These are phyloP conservation scores for Pythium chondricola DNA, from an alignment of 352 stramenopile genomes.

Conservation along the genomic window DNA sequence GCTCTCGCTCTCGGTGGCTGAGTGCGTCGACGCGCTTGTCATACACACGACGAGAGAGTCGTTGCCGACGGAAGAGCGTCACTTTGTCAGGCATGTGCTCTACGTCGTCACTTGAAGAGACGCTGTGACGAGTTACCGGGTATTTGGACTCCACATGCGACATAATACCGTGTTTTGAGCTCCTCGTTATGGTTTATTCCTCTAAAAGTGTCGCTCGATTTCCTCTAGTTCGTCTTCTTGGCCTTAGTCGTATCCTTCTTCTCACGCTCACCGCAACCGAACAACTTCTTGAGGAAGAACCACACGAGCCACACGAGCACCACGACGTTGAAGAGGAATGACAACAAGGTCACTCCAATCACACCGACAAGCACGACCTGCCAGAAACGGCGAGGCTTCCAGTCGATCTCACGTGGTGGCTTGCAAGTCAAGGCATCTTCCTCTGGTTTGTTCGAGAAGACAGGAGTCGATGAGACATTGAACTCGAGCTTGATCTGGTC, in stretches of 20 bases:
- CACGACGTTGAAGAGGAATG: conserved; percentile 43
- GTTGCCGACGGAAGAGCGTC: conserved; percentile 38
- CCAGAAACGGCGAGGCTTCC: conserved; percentile 33
- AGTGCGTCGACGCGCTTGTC: conserved; percentile 45
- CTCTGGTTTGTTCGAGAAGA: conserved; percentile 31
- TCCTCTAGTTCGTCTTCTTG: conserved; percentile 20
- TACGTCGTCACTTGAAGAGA: too few species aligned
- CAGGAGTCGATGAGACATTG: conserved; percentile 36
- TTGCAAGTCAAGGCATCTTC: conserved; percentile 42
- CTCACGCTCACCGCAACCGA: conserved; percentile 25
- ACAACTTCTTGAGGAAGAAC: conserved; percentile 42
- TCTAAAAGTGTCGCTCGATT: too few species aligned
- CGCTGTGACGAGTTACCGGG: too few species aligned
- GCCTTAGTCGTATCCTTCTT: conserved; percentile 3
- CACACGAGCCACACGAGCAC: conserved; percentile 57
- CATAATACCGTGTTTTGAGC: not conserved
- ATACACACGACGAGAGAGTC: conserved; percentile 48
- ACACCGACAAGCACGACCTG: conserved; percentile 27
- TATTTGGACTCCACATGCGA: not conserved
- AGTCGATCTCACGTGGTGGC: conserved; percentile 32
- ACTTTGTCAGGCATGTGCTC: conserved; percentile 35
- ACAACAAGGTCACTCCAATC: conserved; percentile 37
- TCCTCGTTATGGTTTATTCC: not conserved
- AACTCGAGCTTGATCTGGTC: conserved; percentile 65
- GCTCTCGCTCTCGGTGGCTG: conserved; percentile 28